Percentiles rank a stretch among this genome's conserved stretches.
Evolutionary conservation across 352 stramenopile species (phyloP).

Genomic region (Phytophthora sp.): DNA sequence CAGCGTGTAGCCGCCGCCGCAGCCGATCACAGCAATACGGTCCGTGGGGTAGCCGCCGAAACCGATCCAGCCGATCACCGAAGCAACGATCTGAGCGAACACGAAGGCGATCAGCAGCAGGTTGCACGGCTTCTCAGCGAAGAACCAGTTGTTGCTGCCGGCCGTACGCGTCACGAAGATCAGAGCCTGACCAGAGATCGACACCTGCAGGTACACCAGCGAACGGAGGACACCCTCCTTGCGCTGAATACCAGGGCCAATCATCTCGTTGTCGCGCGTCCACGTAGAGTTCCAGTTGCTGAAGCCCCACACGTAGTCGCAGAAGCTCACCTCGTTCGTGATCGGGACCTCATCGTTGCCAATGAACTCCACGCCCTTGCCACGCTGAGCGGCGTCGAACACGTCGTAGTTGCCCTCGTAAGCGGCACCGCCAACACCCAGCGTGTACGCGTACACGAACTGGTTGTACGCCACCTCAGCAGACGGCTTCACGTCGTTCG

Average conservation of each 20-base stretch:
- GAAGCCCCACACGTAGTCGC: constrained; percentile 69
- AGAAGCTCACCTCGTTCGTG: constrained; percentile 73
- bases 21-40: constrained; percentile 67
- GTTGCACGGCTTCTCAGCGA: constrained; percentile 68
- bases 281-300: constrained; percentile 78
- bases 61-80: constrained; percentile 67
- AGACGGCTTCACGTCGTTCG: constrained; percentile 43
- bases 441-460: constrained; percentile 66
- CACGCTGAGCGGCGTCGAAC: constrained; percentile 50
- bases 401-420: constrained; percentile 47
- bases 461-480: constrained; percentile 57
- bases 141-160: constrained; percentile 81
- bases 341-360: constrained; percentile 63
- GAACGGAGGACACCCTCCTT: constrained; percentile 73
- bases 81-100: constrained; percentile 69
- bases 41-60: constrained; percentile 73
- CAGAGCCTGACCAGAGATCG: constrained; percentile 73
- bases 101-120: constrained; percentile 73
- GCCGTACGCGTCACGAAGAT: constrained; percentile 81
- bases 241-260: constrained; percentile 67
- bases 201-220: constrained; percentile 77
- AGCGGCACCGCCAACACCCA: constrained; percentile 29
- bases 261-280: constrained; percentile 64
- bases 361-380: constrained; percentile 58
- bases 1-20: constrained; percentile 63